phyloP scores from a whole-genome alignment of 2,329 filamentous ascomycete species.

The Chaetomium sp. region DNA sequence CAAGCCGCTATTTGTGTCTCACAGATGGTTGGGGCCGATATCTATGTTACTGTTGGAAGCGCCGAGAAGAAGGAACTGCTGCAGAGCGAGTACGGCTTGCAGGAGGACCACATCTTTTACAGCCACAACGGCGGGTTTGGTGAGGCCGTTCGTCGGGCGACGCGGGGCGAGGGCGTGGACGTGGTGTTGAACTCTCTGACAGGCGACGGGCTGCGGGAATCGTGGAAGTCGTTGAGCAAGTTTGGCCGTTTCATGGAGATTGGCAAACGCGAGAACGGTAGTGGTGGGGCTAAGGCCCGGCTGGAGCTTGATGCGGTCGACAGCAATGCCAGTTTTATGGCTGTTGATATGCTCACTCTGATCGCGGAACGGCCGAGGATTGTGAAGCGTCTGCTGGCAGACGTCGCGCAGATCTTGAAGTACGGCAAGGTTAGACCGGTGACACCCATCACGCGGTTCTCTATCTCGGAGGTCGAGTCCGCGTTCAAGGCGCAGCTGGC shows the following conservation, averaged over 20 bases:
- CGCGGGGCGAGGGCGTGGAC: constrained; percentile 31
- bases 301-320: constrained; percentile 46
- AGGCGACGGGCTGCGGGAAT: constrained; percentile 36
- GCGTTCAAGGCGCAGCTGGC: constrained; percentile 1
- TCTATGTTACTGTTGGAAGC: constrained; percentile 38
- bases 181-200: constrained; percentile 37
- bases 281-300: constrained; percentile 28
- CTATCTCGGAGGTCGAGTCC: constrained; percentile 32
- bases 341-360: constrained; percentile 40
- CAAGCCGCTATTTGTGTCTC: constrained; percentile 36
- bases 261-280: constrained; percentile 26
- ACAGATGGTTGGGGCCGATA: constrained; percentile 33
- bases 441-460: constrained; percentile 30
- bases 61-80: constrained; percentile 36
- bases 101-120: constrained; percentile 32
- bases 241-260: constrained; percentile 44
- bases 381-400: constrained; percentile 33
- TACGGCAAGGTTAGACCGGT: constrained; percentile 32
- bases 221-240: constrained; percentile 38
- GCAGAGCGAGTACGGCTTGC: constrained; percentile 32
- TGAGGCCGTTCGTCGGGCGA: constrained; percentile 24
- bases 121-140: constrained; percentile 30
- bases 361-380: constrained; percentile 37
- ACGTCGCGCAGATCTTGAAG: constrained; percentile 32
- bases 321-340: constrained; percentile 40